phyloP scores from a whole-genome alignment of 208 protist species.

The Leishmania turanica region DNA sequence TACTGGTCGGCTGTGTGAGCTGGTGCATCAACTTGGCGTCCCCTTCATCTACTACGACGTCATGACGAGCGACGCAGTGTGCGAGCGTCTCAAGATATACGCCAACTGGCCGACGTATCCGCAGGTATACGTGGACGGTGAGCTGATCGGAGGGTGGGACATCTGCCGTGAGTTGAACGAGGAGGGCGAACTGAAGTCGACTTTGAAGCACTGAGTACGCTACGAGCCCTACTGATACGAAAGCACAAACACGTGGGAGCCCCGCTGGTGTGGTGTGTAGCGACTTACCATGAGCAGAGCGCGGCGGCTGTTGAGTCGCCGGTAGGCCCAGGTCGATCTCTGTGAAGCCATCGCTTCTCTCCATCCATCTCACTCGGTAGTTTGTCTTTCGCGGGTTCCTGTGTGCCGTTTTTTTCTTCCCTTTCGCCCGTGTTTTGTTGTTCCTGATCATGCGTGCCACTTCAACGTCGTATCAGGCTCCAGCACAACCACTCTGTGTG shows the following conservation, averaged over 20 bases:
- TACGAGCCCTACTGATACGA: not conserved
- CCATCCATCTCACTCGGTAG: not conserved
- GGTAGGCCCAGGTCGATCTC: not conserved
- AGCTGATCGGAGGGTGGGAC: slow-evolving; percentile 93
- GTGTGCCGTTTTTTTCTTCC: not conserved
- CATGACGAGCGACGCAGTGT: slow-evolving; percentile 88
- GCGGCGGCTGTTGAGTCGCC: not conserved
- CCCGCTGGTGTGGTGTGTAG: no score
- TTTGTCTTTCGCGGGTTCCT: not conserved
- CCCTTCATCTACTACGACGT: slow-evolving; percentile 92
- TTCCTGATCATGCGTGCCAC: not conserved
- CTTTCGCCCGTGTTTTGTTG: not conserved
- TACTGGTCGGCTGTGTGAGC: slow-evolving; percentile 75
- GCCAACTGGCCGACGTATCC: slow-evolving; percentile 95
- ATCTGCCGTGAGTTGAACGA: slow-evolving; percentile 88
- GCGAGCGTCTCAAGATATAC: slow-evolving; percentile 88
- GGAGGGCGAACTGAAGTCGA: slow-evolving; percentile 73
- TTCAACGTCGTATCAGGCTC: not conserved
- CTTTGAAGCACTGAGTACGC: slow-evolving; percentile 45
- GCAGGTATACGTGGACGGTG: slow-evolving; percentile 94
- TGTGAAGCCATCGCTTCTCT: not conserved
- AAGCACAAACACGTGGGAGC: no score
- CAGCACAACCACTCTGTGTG: not conserved
- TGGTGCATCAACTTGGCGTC: slow-evolving; percentile 66
- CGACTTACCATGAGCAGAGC: not conserved